A percentile compares a stretch with the other conserved stretches of the same genome.
phyloP scores from a whole-genome alignment of 257 asterid species.

The Fraxinus quadrangulata region DNA sequence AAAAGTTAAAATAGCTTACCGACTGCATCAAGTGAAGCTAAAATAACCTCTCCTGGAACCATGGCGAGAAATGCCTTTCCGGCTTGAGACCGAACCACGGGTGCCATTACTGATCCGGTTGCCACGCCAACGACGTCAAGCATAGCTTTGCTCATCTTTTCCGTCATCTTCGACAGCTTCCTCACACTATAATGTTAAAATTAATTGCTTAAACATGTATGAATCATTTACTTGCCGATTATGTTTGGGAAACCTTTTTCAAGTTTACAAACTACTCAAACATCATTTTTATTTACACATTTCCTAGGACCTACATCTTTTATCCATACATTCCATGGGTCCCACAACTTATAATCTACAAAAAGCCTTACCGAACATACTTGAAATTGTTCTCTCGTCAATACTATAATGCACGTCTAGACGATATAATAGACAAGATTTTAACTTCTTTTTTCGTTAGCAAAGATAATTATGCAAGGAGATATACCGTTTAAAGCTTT shows the following conservation, averaged over 20 bases:
- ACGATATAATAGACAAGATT: too few relatives aligned
- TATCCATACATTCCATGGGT: too few relatives aligned
- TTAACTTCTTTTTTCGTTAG: background rate
- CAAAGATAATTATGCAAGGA: background rate
- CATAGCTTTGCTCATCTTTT: conserved; percentile 71
- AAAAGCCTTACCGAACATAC: too few relatives aligned
- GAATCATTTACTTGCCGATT: background rate
- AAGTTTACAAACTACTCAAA: too few relatives aligned
- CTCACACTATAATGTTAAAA: conserved; percentile 48
- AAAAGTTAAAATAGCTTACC: conserved; percentile 44
- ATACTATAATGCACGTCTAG: background rate
- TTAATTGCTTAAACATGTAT: background rate
- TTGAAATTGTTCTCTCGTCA: too few relatives aligned
- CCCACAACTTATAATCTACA: too few relatives aligned
- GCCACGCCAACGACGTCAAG: conserved; percentile 70
- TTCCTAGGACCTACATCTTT: too few relatives aligned
- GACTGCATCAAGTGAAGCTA: conserved; percentile 83
- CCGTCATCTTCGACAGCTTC: conserved; percentile 75
- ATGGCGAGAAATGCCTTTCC: conserved; percentile 63
- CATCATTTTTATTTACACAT: too few relatives aligned
- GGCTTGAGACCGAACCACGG: conserved; percentile 61
- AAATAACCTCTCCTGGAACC: conserved; percentile 76
- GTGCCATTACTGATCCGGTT: conserved; percentile 62
- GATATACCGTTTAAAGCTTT: conserved; percentile 66
- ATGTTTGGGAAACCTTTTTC: too few relatives aligned